phyloP scores from a whole-genome alignment of 805 yeast species.

The Komagataella mondaviorum region DNA sequence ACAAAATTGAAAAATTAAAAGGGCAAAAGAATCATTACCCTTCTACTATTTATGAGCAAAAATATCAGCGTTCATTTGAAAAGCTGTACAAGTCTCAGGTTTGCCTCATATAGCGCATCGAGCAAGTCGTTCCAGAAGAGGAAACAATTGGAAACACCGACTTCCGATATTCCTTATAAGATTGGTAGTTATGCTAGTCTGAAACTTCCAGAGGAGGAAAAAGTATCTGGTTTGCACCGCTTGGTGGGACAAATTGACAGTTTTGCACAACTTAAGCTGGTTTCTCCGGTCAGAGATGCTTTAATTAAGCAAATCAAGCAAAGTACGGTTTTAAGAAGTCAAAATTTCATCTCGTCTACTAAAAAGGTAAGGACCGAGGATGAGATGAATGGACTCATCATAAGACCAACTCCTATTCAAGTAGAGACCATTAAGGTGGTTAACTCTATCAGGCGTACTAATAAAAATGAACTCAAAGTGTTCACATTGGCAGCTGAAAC shows the following conservation, averaged over 20 bases:
- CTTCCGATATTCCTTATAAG: conserved; percentile 14
- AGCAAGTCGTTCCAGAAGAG: conserved; percentile 1
- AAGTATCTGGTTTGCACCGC: conserved; percentile 21
- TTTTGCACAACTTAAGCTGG: conserved; percentile 54
- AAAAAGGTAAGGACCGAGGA: conserved; percentile 17
- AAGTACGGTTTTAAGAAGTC: conserved; percentile 26
- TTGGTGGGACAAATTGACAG: conserved; percentile 38
- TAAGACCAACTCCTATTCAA: conserved; percentile 73
- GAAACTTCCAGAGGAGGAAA: conserved; percentile 21
- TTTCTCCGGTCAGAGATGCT: conserved; percentile 53
- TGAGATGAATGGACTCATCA: conserved; percentile 21
- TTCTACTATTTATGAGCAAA: background rate
- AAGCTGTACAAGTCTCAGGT: background rate
- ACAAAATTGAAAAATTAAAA: background rate
- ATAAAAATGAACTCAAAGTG: conserved; percentile 29
- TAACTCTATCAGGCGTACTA: conserved; percentile 22
- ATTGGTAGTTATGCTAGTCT: conserved; percentile 39
- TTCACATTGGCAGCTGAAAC: conserved; percentile 91
- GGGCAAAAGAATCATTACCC: background rate
- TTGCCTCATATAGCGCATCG: background rate
- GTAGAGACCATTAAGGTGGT: conserved; percentile 54
- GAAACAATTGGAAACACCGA: conserved; percentile 9
- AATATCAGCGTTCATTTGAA: background rate
- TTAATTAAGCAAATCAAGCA: conserved; percentile 38
- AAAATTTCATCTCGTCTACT: conserved; percentile 14